A percentile compares a stretch with the other conserved stretches of the same genome.
phyloP scores from a whole-genome alignment of 768 basidiomycete species.

The Auricularia auricula-judae region DNA sequence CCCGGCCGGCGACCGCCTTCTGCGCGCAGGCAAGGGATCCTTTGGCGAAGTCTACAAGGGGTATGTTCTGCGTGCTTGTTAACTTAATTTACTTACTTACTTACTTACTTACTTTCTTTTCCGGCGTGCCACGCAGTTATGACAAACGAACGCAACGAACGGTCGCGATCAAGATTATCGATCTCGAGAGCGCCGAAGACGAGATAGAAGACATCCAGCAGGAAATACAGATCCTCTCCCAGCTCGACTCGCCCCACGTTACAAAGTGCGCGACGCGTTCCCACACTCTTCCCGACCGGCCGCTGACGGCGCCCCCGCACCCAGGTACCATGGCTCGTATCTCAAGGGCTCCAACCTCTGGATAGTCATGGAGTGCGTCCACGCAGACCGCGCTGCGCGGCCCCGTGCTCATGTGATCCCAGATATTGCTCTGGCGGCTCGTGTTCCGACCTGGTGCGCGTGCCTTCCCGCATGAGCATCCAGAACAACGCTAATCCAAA shows the following conservation, averaged over 20 bases:
- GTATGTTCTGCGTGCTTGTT: slow-evolving; percentile 30
- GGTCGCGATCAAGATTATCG: slow-evolving; percentile 99
- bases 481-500: neutral
- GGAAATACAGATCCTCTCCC: slow-evolving; percentile 95
- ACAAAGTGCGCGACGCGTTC: slow-evolving; percentile 61
- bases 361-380: slow-evolving; percentile 93
- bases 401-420: neutral
- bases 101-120: neutral
- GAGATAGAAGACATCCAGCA: slow-evolving; percentile 99
- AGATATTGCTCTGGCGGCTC: slow-evolving; percentile 98
- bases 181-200: slow-evolving; percentile 97
- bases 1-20: neutral
- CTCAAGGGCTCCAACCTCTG: slow-evolving; percentile 93
- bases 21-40: slow-evolving; percentile 77
- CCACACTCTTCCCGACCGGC: slow-evolving; percentile 9
- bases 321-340: slow-evolving; percentile 89
- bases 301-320: slow-evolving; percentile 10
- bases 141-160: slow-evolving; percentile 94
- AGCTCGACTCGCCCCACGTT: slow-evolving; percentile 90
- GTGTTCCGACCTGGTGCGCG: slow-evolving; percentile 84
- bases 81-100: neutral
- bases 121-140: slow-evolving; percentile 41
- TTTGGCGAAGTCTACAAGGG: slow-evolving; percentile 99
- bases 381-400: neutral
- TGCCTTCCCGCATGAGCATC: slow-evolving; percentile 2